phyloP scores from a whole-genome alignment of 2,329 filamentous ascomycete genomes.

The Verticillium nubilum region DNA sequence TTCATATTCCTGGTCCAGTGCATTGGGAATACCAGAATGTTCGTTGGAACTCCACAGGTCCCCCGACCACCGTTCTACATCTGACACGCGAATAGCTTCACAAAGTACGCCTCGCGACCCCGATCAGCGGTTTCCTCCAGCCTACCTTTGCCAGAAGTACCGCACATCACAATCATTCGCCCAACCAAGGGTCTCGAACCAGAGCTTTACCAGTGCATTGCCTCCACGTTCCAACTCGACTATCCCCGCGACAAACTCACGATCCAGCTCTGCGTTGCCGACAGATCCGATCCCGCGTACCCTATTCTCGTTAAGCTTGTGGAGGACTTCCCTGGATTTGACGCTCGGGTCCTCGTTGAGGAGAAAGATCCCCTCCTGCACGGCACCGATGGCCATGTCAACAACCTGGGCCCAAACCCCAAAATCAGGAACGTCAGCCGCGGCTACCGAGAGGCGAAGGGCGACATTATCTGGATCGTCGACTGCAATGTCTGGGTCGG shows the following conservation, averaged over 20 bases:
- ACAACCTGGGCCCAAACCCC: slow-evolving; percentile 84
- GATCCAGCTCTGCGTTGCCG: slow-evolving; percentile 76
- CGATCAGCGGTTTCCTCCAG: slow-evolving; percentile 44
- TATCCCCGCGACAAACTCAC: slow-evolving; percentile 75
- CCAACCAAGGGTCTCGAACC: slow-evolving; percentile 92
- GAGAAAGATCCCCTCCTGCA: slow-evolving; percentile 70
- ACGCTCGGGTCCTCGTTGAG: slow-evolving; percentile 73
- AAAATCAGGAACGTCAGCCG: slow-evolving; percentile 96
- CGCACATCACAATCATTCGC: slow-evolving; percentile 84
- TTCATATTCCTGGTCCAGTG: slow-evolving; percentile 47
- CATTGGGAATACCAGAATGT: slow-evolving; percentile 54
- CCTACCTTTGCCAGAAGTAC: slow-evolving; percentile 51
- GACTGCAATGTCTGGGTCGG: slow-evolving; percentile 97
- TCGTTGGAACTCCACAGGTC: slow-evolving; percentile 15
- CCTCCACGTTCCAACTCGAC: slow-evolving; percentile 74
- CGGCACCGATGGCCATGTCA: slow-evolving; percentile 39
- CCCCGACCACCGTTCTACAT: not conserved
- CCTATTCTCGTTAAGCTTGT: slow-evolving; percentile 68
- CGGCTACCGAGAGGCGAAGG: slow-evolving; percentile 81
- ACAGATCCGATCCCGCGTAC: slow-evolving; percentile 69
- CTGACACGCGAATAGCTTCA: slow-evolving; percentile 33
- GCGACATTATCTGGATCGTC: slow-evolving; percentile 87
- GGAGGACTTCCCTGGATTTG: slow-evolving; percentile 63
- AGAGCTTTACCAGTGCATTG: slow-evolving; percentile 85
- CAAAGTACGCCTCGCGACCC: slow-evolving; percentile 45